Percentiles rank a stretch among this genome's conserved stretches.
Conservation (phyloP, 140 eudicot genomes). For the Anethum foeniculum region DNA sequence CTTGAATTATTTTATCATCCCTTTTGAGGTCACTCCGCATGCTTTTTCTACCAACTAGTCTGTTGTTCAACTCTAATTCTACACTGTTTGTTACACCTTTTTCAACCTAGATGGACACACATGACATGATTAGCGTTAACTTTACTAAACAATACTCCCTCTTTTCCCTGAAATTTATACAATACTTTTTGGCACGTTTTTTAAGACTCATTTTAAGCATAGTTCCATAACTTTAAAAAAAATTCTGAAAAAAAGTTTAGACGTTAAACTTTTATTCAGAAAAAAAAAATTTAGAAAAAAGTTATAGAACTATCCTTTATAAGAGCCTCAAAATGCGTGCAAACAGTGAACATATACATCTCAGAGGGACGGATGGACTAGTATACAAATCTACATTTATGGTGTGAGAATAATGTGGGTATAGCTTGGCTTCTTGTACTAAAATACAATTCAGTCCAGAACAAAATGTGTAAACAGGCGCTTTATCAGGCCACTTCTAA, state of each 20-base stretch:
- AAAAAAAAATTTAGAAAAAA: no score
- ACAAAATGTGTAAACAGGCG: not conserved
- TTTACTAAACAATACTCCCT: not conserved
- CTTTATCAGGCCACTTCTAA: not conserved
- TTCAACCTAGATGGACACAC: conserved; percentile 11
- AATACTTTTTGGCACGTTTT: no score
- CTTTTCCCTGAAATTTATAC: no score
- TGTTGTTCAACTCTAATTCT: not conserved
- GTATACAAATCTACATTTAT: no score
- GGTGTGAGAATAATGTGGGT: not conserved
- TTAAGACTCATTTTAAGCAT: no score
- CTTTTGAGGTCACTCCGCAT: conserved; percentile 48
- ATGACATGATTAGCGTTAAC: not conserved
- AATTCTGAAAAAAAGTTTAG: no score
- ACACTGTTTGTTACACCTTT: conserved; percentile 28
- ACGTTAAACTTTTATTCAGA: no score
- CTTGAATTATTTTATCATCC: conserved; percentile 26
- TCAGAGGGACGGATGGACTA: no score
- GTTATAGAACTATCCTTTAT: no score
- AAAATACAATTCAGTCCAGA: not conserved
- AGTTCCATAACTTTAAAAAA: no score
- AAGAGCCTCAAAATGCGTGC: no score
- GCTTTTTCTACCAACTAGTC: not conserved
- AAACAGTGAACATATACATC: no score
- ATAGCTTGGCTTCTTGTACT: not conserved